phyloP scores from a whole-genome alignment of 768 basidiomycete genomes.

The Pleurotus eryngii region DNA sequence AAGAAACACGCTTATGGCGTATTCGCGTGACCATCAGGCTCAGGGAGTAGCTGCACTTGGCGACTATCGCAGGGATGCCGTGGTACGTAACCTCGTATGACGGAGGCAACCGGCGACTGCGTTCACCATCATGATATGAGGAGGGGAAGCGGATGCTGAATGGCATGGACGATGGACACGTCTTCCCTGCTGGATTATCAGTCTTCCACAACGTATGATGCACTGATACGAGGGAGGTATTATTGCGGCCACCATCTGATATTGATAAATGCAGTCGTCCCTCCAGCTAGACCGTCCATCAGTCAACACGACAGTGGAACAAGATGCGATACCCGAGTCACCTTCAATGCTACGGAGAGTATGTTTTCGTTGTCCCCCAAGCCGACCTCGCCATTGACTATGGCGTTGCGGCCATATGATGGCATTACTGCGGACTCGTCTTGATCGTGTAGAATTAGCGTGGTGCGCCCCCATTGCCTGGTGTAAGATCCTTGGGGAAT shows the following conservation, averaged over 20 bases:
- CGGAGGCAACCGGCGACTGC: conserved; percentile 31
- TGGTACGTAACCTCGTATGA: conserved; percentile 34
- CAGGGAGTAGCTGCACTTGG: conserved; percentile 3
- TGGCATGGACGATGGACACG: conserved; percentile 36
- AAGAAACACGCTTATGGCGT: conserved; percentile 6
- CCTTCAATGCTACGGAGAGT: conserved; percentile 33
- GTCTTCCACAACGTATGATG: conserved; percentile 28
- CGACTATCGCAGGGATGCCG: conserved; percentile 15
- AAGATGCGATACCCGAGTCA: conserved; percentile 14
- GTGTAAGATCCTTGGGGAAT: conserved; percentile 23
- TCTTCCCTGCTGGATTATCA: conserved; percentile 13
- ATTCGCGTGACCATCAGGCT: conserved; percentile 7
- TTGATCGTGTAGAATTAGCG: conserved; percentile 35
- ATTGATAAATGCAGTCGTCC: conserved; percentile 32
- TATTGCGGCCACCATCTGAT: conserved; percentile 30
- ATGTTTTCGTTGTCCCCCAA: conserved; percentile 27
- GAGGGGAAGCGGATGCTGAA: conserved; percentile 33
- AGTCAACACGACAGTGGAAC: not conserved
- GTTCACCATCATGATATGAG: conserved; percentile 26
- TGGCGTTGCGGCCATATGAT: conserved; percentile 32
- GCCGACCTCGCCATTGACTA: conserved; percentile 33
- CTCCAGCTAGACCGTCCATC: conserved; percentile 23
- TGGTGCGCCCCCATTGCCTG: conserved; percentile 30
- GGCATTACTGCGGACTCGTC: conserved; percentile 26
- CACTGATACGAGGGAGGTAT: conserved; percentile 26